These are phyloP conservation scores for Mycena maculata DNA, from an alignment of 768 basidiomycete genomes.

Conservation along the genomic window DNA sequence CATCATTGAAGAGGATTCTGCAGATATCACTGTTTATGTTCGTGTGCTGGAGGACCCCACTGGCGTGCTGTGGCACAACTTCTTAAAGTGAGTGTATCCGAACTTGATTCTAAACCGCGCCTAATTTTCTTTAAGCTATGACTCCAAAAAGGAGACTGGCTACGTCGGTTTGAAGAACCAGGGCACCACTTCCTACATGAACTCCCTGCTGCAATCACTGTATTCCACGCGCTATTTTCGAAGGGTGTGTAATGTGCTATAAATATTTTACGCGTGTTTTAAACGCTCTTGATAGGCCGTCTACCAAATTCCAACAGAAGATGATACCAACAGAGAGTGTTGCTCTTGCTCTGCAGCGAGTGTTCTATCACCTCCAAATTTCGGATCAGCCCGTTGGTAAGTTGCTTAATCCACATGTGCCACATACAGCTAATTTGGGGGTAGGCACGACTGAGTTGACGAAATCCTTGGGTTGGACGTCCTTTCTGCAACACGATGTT, in stretches of 20 bases:
- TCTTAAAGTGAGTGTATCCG: slow-evolving; percentile 85
- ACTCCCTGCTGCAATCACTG: slow-evolving; percentile 96
- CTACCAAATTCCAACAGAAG: slow-evolving; percentile 98
- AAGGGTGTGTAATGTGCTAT: slow-evolving; percentile 62
- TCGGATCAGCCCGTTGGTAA: slow-evolving; percentile 95
- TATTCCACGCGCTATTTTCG: slow-evolving; percentile 95
- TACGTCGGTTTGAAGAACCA: slow-evolving; percentile 98
- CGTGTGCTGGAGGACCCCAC: slow-evolving; percentile 97
- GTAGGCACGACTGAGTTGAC: slow-evolving; percentile 96
- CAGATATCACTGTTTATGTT: slow-evolving; percentile 96
- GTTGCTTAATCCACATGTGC: slow-evolving; percentile 41
- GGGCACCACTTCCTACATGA: slow-evolving; percentile 99
- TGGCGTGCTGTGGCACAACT: slow-evolving; percentile 99
- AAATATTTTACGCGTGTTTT: slow-evolving; percentile 23
- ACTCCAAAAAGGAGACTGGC: slow-evolving; percentile 99
- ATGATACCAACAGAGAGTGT: slow-evolving; percentile 95
- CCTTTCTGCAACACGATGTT: slow-evolving; percentile 94
- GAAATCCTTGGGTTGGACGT: slow-evolving; percentile 94
- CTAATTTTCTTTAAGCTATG: slow-evolving; percentile 72
- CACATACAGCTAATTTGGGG: slow-evolving; percentile 9
- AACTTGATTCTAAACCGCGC: slow-evolving; percentile 1
- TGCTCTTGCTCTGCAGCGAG: slow-evolving; percentile 91
- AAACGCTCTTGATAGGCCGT: slow-evolving; percentile 73
- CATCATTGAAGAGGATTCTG: slow-evolving; percentile 95
- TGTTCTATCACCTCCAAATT: slow-evolving; percentile 97